phyloP scores from a whole-genome alignment of 1,284 basidiomycete genomes.

The Irpex rosettiformis region DNA sequence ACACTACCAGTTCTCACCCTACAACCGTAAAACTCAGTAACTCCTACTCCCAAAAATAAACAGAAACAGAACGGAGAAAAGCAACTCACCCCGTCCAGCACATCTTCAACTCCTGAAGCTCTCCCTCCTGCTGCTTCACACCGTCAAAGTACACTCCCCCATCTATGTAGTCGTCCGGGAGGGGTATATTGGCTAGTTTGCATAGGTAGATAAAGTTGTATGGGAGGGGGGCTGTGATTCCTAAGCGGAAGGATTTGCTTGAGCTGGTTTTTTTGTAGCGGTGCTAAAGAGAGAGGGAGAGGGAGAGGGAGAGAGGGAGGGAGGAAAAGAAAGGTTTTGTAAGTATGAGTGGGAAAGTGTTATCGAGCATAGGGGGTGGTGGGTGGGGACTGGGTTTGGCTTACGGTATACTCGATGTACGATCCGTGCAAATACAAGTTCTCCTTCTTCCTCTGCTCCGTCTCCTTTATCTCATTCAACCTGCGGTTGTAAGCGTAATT shows the following conservation, averaged over 20 bases:
- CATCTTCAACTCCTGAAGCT: constrained; percentile 6
- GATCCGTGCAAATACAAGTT: constrained; percentile 63
- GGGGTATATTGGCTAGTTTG: constrained; percentile 35
- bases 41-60: background rate
- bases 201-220: constrained; percentile 47
- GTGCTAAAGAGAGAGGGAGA: background rate
- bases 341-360: background rate
- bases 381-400: constrained; percentile 19
- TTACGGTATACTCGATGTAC: constrained; percentile 49
- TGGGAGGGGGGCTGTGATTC: constrained; percentile 51
- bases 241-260: constrained; percentile 44
- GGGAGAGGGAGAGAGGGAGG: background rate
- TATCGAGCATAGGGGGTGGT: background rate
- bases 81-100: constrained; percentile 1
- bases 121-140: constrained; percentile 24
- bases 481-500: too few relatives aligned
- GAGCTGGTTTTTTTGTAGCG: background rate
- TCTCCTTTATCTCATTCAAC: background rate
- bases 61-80: background rate
- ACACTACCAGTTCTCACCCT: background rate
- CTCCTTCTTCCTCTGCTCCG: constrained; percentile 31
- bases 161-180: constrained; percentile 31
- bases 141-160: constrained; percentile 50
- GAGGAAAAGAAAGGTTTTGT: background rate
- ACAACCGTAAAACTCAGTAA: background rate